Evolutionary conservation across 805 yeast genomes (phyloP).

Genomic region (Myxozyma geophila): DNA sequence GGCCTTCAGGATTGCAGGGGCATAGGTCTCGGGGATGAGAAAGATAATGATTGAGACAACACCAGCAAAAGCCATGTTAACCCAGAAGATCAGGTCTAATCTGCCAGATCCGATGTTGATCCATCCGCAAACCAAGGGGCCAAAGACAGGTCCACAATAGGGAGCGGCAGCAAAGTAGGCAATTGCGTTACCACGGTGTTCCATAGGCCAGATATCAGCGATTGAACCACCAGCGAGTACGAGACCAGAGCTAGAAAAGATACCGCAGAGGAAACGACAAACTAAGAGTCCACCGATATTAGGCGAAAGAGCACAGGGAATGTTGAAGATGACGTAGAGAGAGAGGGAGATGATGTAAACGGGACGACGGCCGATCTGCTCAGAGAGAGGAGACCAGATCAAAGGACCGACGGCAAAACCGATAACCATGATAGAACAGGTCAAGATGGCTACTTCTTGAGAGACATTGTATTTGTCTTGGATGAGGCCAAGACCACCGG

Average conservation of each 20-base stretch:
- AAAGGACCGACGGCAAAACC: slow-evolving; percentile 90
- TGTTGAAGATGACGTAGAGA: slow-evolving; percentile 76
- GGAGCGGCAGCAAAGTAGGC: slow-evolving; percentile 92
- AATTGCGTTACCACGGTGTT: slow-evolving; percentile 84
- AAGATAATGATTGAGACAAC: slow-evolving; percentile 70
- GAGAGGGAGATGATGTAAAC: slow-evolving; percentile 78
- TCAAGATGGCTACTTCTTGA: slow-evolving; percentile 73
- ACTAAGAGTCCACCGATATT: slow-evolving; percentile 80
- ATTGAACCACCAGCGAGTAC: slow-evolving; percentile 89
- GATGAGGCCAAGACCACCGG: slow-evolving; percentile 79
- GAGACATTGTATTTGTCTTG: slow-evolving; percentile 70
- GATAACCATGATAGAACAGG: slow-evolving; percentile 84
- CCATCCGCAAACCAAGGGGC: slow-evolving; percentile 88
- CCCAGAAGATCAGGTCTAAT: slow-evolving; percentile 79
- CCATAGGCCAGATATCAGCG: slow-evolving; percentile 84
- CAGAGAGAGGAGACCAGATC: slow-evolving; percentile 87
- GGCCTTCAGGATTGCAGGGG: slow-evolving; percentile 78
- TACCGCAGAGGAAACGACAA: slow-evolving; percentile 86
- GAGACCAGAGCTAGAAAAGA: slow-evolving; percentile 79
- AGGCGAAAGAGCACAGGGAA: slow-evolving; percentile 84
- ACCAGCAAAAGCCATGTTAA: slow-evolving; percentile 90
- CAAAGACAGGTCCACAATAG: slow-evolving; percentile 89
- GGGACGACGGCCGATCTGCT: slow-evolving; percentile 82
- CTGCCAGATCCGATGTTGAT: slow-evolving; percentile 68
- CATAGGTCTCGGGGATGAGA: slow-evolving; percentile 87